phyloP scores from a whole-genome alignment of 228 moss, liverwort and hornwort species.

The Sphagnum magellanicum region DNA sequence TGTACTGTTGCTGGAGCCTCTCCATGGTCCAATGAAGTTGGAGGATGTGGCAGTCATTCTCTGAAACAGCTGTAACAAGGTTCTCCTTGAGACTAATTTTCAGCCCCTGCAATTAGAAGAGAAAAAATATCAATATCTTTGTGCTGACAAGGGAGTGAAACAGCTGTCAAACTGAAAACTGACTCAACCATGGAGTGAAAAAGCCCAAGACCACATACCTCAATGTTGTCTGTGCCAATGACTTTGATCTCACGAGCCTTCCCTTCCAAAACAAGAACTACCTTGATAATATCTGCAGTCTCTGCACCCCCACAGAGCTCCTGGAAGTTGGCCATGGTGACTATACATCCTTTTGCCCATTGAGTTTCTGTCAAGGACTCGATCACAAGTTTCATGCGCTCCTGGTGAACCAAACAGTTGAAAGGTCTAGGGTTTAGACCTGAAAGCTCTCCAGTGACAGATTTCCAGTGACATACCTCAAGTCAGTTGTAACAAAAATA shows the following conservation, averaged over 20 bases:
- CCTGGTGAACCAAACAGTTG: slow-evolving; percentile 28
- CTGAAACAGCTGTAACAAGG: slow-evolving; percentile 38
- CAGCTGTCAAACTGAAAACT: neutral
- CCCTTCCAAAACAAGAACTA: slow-evolving; percentile 39
- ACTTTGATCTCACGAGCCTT: slow-evolving; percentile 48
- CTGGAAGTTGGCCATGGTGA: slow-evolving; percentile 59
- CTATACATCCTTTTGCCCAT: slow-evolving; percentile 49
- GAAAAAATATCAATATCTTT: neutral
- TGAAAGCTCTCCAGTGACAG: too few relatives aligned
- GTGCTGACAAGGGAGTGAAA: neutral
- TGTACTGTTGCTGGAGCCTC: slow-evolving; percentile 68
- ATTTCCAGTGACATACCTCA: too few relatives aligned
- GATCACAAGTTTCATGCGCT: slow-evolving; percentile 41
- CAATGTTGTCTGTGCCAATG: slow-evolving; percentile 57
- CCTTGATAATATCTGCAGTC: slow-evolving; percentile 59
- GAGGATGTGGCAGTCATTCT: slow-evolving; percentile 64
- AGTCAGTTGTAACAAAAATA: too few relatives aligned
- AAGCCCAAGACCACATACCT: slow-evolving; percentile 35
- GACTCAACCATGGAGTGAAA: neutral
- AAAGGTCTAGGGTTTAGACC: too few relatives aligned
- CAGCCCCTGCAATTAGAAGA: slow-evolving; percentile 52
- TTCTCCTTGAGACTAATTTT: slow-evolving; percentile 74
- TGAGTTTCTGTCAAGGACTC: slow-evolving; percentile 50
- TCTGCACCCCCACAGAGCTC: slow-evolving; percentile 80
- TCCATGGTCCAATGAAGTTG: slow-evolving; percentile 87